Conservation (phyloP, 805 yeast genomes). For the Candida piceae region DNA sequence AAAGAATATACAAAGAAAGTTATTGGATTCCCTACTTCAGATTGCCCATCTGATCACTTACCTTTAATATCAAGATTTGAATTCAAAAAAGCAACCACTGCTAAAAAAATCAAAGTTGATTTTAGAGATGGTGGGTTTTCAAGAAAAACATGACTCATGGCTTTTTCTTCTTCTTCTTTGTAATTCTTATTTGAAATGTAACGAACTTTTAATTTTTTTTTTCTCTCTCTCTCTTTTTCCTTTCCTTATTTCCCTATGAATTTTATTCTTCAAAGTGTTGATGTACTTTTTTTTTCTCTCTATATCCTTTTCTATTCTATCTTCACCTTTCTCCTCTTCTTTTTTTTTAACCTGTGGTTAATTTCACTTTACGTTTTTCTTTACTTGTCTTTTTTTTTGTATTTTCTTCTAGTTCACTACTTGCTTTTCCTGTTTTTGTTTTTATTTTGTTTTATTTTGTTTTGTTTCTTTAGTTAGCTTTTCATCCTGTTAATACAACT, state of each 20-base stretch:
- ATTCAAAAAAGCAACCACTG: conserved; percentile 42
- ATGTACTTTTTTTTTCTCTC: too few species aligned
- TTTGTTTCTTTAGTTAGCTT: background rate
- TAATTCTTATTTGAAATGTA: too few species aligned
- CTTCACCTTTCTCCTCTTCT: too few species aligned
- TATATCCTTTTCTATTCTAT: too few species aligned
- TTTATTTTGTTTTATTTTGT: background rate
- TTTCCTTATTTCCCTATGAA: too few species aligned
- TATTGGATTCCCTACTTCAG: conserved; percentile 91
- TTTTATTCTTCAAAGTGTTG: too few species aligned
- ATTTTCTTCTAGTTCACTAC: background rate
- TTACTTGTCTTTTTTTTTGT: background rate
- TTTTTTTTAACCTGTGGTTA: too few species aligned
- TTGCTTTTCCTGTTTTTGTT: background rate
- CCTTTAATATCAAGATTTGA: conserved; percentile 80
- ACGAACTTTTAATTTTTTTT: too few species aligned
- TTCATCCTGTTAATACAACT: too few species aligned
- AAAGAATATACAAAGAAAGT: conserved; percentile 66
- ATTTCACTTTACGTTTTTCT: too few species aligned
- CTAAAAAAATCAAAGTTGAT: conserved; percentile 25
- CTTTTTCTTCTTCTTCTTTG: too few species aligned
- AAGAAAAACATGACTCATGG: conserved; percentile 21
- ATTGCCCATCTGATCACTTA: conserved; percentile 92
- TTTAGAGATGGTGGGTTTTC: conserved; percentile 25
- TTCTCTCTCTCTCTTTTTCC: too few species aligned